Conservation (phyloP, 179 eudicot genomes). For the Pouteria campechiana region DNA sequence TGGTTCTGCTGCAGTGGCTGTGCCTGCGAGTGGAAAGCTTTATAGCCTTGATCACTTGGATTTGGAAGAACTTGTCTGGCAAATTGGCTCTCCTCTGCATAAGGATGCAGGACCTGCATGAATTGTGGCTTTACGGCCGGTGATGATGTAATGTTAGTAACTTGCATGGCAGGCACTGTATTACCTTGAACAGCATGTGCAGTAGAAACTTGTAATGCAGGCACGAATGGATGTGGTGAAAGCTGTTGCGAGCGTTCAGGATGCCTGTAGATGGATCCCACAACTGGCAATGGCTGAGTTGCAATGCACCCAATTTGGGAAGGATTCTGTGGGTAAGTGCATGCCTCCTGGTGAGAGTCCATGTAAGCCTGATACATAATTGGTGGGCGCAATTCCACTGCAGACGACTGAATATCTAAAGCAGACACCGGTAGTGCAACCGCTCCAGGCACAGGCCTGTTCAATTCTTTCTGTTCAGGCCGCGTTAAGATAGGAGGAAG, state of each 20-base stretch:
- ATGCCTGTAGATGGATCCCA: slow-evolving; percentile 46
- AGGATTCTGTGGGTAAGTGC: slow-evolving; percentile 34
- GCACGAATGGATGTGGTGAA: slow-evolving; percentile 41
- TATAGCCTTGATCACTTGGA: slow-evolving; percentile 49
- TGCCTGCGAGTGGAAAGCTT: slow-evolving; percentile 40
- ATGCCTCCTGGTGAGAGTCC: slow-evolving; percentile 50
- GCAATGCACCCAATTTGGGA: slow-evolving; percentile 55
- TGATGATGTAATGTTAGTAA: no score
- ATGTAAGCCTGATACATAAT: slow-evolving; percentile 46
- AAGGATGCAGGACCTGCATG: no score
- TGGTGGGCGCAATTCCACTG: slow-evolving; percentile 24
- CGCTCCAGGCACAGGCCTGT: slow-evolving; percentile 30
- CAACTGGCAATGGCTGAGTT: slow-evolving; percentile 32
- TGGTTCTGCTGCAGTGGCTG: no score
- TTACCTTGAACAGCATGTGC: slow-evolving; percentile 46
- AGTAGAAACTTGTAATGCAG: slow-evolving; percentile 44
- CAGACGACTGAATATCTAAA: slow-evolving; percentile 28
- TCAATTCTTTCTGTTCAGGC: slow-evolving; percentile 35
- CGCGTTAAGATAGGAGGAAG: slow-evolving; percentile 16
- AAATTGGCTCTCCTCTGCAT: slow-evolving; percentile 20
- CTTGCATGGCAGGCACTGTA: no score
- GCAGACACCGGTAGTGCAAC: slow-evolving; percentile 23
- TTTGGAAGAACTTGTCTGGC: slow-evolving; percentile 30
- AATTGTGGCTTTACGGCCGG: no score
- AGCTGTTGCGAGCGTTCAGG: slow-evolving; percentile 23